Conservation (phyloP, 1,284 basidiomycete species). For the Anthracocystis panici-leucophaei region DNA sequence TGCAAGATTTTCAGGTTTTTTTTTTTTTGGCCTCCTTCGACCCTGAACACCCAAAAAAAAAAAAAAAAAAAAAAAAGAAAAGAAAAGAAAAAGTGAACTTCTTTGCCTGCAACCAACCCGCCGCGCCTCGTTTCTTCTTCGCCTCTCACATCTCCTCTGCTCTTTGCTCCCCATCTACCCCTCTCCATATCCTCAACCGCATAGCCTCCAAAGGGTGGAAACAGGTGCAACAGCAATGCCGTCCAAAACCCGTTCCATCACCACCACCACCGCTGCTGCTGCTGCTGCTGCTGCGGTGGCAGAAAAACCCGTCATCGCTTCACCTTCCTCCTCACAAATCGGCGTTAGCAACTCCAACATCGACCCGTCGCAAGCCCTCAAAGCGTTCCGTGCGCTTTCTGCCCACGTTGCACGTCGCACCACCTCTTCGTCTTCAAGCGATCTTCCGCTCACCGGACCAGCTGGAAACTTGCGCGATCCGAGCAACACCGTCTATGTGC, state of each 20-base stretch:
- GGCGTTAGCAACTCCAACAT: slow-evolving; percentile 45
- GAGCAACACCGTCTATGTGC: slow-evolving; percentile 56
- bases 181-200: neutral
- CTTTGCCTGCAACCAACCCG: neutral
- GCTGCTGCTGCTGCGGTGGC: neutral
- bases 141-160: neutral
- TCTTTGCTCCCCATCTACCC: neutral
- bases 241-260: slow-evolving; percentile 14
- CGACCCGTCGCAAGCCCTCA: slow-evolving; percentile 53
- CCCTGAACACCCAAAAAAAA: slow-evolving; percentile 1
- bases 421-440: slow-evolving; percentile 5
- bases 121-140: neutral
- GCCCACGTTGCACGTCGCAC: slow-evolving; percentile 44
- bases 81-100: too few species aligned
- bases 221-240: slow-evolving; percentile 8
- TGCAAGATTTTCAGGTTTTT: slow-evolving; percentile 13
- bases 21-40: slow-evolving; percentile 4
- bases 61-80: too few species aligned
- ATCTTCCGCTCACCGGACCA: slow-evolving; percentile 56
- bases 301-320: slow-evolving; percentile 33
- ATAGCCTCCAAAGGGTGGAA: neutral
- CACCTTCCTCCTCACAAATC: slow-evolving; percentile 21
- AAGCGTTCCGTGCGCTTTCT: slow-evolving; percentile 62
- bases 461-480: slow-evolving; percentile 44
- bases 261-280: neutral